phyloP scores from a whole-genome alignment of 208 protist genomes.

The Leptomonas pyrrhocoris region DNA sequence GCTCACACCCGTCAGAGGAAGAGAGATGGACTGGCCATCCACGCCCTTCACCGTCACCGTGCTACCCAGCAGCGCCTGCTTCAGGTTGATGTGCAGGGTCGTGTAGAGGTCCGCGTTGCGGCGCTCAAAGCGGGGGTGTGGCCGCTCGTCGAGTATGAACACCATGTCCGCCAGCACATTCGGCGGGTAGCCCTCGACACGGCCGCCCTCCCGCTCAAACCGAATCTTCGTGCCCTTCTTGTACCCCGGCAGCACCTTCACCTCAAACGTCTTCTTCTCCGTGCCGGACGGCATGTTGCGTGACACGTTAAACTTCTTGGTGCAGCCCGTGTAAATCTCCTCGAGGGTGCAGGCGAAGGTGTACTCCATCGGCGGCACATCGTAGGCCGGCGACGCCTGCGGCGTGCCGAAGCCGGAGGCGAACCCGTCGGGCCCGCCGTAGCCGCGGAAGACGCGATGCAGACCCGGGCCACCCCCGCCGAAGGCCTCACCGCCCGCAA shows the following conservation, averaged over 20 bases:
- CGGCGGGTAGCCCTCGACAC: constrained; percentile 83
- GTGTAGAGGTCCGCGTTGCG: constrained; percentile 86
- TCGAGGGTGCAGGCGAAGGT: constrained; percentile 95
- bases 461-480: constrained; percentile 83
- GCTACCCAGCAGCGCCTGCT: constrained; percentile 83
- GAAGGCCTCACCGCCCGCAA: constrained; percentile 83
- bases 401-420: constrained; percentile 76
- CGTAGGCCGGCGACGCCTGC: constrained; percentile 81
- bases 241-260: constrained; percentile 95
- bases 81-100: constrained; percentile 81
- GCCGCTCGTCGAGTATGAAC: constrained; percentile 95
- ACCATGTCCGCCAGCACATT: constrained; percentile 95
- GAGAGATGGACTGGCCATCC: constrained; percentile 48
- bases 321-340: constrained; percentile 97
- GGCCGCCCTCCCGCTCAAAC: constrained; percentile 89
- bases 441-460: constrained; percentile 82
- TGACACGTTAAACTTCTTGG: constrained; percentile 93
- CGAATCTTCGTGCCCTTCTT: constrained; percentile 97
- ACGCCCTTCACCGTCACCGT: constrained; percentile 72
- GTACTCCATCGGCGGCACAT: constrained; percentile 90
- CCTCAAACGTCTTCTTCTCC: constrained; percentile 91
- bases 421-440: constrained; percentile 81
- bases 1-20: constrained; percentile 78
- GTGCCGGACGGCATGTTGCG: constrained; percentile 72
- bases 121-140: constrained; percentile 90